Evolutionary conservation across 768 basidiomycete species (phyloP).

Genomic region (Termitomyces sp.): DNA sequence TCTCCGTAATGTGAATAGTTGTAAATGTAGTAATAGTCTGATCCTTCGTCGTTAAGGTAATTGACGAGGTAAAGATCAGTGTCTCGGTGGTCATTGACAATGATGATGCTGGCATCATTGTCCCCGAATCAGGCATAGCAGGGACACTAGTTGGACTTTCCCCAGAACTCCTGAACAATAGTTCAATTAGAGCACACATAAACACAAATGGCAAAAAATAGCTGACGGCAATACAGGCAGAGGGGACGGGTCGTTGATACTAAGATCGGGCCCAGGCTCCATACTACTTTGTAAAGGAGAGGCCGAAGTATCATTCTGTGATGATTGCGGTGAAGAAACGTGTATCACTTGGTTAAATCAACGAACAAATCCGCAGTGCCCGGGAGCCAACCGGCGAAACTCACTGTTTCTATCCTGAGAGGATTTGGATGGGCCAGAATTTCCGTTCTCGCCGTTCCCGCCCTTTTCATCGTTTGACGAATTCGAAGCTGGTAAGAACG

Average conservation of each 20-base stretch:
- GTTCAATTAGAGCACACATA: background rate
- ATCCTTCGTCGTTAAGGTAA: too few species aligned
- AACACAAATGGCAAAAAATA: background rate
- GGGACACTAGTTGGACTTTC: background rate
- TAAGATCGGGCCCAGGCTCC: too few species aligned
- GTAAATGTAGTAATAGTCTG: background rate
- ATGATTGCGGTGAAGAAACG: background rate
- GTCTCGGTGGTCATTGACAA: background rate
- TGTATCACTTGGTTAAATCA: background rate
- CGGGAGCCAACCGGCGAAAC: background rate
- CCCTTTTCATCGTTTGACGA: background rate
- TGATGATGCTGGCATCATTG: background rate
- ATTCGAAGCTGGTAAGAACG: background rate
- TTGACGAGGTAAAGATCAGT: too few species aligned
- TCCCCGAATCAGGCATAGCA: background rate
- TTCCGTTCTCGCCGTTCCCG: background rate
- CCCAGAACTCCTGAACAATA: background rate
- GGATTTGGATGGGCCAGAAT: background rate
- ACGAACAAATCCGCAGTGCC: background rate
- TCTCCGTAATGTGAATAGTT: background rate
- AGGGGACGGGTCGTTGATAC: background rate
- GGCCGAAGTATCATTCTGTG: background rate
- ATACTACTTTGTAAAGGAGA: background rate
- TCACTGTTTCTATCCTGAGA: background rate
- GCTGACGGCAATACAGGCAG: background rate